Evolutionary conservation across 768 basidiomycete genomes (phyloP), one percentile per base, ranked within the genome.

Genomic region (Cyathus striatus): DNA sequence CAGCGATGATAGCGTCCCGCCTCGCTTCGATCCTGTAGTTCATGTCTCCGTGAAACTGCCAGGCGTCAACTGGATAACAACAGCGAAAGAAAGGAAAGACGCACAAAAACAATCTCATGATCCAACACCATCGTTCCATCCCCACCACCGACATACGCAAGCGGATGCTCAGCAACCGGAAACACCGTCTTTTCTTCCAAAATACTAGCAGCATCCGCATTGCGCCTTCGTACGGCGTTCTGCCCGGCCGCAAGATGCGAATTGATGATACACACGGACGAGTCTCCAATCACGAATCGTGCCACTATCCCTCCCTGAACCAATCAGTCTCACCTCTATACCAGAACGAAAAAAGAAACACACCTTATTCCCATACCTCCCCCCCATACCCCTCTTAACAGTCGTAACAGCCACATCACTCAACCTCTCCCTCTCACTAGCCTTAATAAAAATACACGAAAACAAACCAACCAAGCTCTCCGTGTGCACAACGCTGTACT

Each of bases 161-260:
- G 55, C 4, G 76, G 66, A 20, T 83, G 79, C 4, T 78, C 75
- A 0, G 70, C 59, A 7, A 70, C 64, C 0, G 74, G 70, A 42
- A 94, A 84, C 3, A 92, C 70, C 1, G 75, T 60, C 41, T 82
- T 82, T 47, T 88, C 86, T 53, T 98, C 95, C 46, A 97, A 63
- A 45, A 98, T 87, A 1, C 82, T 85, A 5, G 87, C 83, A 9
- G 93, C 69, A 61, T 99, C 95, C 2, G 84, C 80, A 52, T 96
- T 96, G 14, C 95, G 76, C 47, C 86, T 74, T 1, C 86, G 76
- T 14, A 86, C 76, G 39, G 87, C 86, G 43, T 78, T 76, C 55
- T 97, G 94, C 1, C 95, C 95, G 5, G 91, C 90, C n/a, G 94
- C 95, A 46, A 99, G 76, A 71, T 99, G 95, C 50, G 89, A 92